Evolutionary conservation across 1,139 yeast genomes (phyloP).

Genomic region (Protomyces inouyei): DNA sequence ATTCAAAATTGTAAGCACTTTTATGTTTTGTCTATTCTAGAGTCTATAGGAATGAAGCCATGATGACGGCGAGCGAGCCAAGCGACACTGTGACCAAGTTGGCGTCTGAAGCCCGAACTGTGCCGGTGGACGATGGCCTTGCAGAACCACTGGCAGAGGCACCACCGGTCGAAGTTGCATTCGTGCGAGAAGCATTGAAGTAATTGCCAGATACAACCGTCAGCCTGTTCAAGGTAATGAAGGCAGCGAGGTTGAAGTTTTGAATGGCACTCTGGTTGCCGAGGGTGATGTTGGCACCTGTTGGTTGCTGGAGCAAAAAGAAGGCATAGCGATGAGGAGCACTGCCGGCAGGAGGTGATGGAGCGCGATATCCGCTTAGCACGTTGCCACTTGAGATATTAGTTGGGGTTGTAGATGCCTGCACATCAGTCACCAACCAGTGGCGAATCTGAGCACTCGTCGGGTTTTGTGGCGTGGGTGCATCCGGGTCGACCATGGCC

Average conservation of each 20-base stretch:
- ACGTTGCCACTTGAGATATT: constrained; percentile 3
- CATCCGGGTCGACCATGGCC: constrained; percentile 24
- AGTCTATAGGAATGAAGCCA: neutral
- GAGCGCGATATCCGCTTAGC: constrained; percentile 8
- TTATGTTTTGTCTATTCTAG: neutral
- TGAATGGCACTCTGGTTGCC: constrained; percentile 9
- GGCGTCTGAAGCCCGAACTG: neutral
- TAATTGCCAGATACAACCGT: constrained; percentile 17
- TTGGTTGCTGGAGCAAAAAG: constrained; percentile 11
- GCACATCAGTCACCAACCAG: constrained; percentile 18
- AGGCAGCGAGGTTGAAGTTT: constrained; percentile 8
- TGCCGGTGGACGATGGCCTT: neutral
- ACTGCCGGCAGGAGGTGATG: constrained; percentile 9
- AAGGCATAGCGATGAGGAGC: constrained; percentile 8
- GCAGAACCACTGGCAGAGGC: neutral
- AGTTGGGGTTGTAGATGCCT: neutral
- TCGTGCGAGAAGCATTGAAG: constrained; percentile 12
- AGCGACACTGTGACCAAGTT: neutral
- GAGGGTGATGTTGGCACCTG: neutral
- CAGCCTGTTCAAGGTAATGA: neutral
- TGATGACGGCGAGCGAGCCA: neutral
- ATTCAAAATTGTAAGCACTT: constrained; percentile 22
- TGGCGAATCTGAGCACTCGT: constrained; percentile 18
- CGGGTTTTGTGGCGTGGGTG: constrained; percentile 17
- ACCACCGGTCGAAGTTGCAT: neutral